A percentile compares a stretch with the other conserved stretches of the same genome.
phyloP scores from a whole-genome alignment of 257 asterid species.

The Cinchona pubescens region DNA sequence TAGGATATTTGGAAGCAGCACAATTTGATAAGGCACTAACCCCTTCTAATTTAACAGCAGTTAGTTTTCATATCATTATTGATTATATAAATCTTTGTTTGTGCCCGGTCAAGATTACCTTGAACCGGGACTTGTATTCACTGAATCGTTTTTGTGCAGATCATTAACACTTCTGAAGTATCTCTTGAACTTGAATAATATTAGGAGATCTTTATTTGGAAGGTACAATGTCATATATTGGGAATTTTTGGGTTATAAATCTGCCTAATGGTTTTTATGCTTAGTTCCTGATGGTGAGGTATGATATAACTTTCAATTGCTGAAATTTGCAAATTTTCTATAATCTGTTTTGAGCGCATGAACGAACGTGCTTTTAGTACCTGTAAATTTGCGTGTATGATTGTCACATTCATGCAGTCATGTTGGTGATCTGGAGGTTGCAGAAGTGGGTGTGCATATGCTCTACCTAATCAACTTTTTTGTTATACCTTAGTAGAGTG shows the following conservation, averaged over 20 bases:
- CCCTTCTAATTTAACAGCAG: conserved; percentile 10
- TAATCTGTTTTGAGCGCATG: not conserved
- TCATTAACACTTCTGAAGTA: conserved; percentile 42
- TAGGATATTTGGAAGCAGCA: conserved; percentile 12
- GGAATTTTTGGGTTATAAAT: conserved; percentile 28
- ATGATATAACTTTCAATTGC: conserved; percentile 24
- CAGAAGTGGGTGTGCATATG: not conserved
- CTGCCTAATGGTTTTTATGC: conserved; percentile 31
- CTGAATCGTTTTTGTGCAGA: conserved; percentile 74
- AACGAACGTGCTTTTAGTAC: too few species aligned
- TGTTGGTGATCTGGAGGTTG: not conserved
- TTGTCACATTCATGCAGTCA: not conserved
- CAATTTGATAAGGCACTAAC: conserved; percentile 9
- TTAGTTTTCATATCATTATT: not conserved
- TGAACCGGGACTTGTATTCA: conserved; percentile 48
- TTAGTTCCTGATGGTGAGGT: conserved; percentile 40
- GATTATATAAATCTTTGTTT: conserved; percentile 12
- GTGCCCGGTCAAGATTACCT: conserved; percentile 34
- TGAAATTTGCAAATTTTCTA: conserved; percentile 3
- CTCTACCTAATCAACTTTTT: not conserved
- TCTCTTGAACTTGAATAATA: conserved; percentile 37
- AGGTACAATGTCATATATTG: conserved; percentile 37
- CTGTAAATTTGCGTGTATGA: not conserved
- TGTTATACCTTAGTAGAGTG: too few species aligned
- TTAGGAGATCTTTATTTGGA: conserved; percentile 34